Evolutionary conservation across 768 basidiomycete genomes (phyloP), one percentile per base, ranked within the genome.

Genomic region (Amanita subjunquillea): DNA sequence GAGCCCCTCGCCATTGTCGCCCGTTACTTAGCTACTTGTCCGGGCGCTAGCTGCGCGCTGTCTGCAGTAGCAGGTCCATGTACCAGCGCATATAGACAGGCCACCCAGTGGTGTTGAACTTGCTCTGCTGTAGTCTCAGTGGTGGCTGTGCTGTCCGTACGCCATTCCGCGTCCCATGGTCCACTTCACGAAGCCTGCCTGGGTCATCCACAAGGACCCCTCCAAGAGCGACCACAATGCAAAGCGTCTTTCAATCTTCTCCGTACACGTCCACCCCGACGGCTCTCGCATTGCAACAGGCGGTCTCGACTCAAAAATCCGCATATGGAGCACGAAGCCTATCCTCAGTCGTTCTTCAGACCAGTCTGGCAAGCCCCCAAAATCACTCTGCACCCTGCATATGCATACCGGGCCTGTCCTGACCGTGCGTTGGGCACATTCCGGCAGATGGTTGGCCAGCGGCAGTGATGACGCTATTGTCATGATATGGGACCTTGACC

Each of bases 211-310:
- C 71, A 82, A 79, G 65, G 89, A 90, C 72, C 64, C 71, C 25
- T 80, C 79, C 54, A 87, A 83, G 63, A 76, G 67, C 51, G 83
- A 85, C 62, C 66, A 65, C 53, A 74, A 78, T 49, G 63, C 72
- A 20, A 91, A 91, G 59, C 77, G 82, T 41, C 72, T 86, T 20
- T 85, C 91, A 20, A 93, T 98, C 59, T 97, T 92, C 73, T 88
- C 91, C 6, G 80, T 95, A 17, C 86, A 91, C 59, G 91, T 96
- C 8, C 94, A 97, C 60, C 95, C 95, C 0, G 95, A 99, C 62
- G 90, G 90, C 56, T 92, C 91, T 17, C 81, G 95, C 15, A 86
- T 99, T 59, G 95, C 96, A n/a, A 99, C 95, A 0, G 96, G 93
- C 27, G 93, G 94, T 2, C 76, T 99, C 50, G 95, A 99, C 66